phyloP scores from a whole-genome alignment of 2,329 filamentous ascomycete genomes.

The Ophiostoma novo-ulmi region DNA sequence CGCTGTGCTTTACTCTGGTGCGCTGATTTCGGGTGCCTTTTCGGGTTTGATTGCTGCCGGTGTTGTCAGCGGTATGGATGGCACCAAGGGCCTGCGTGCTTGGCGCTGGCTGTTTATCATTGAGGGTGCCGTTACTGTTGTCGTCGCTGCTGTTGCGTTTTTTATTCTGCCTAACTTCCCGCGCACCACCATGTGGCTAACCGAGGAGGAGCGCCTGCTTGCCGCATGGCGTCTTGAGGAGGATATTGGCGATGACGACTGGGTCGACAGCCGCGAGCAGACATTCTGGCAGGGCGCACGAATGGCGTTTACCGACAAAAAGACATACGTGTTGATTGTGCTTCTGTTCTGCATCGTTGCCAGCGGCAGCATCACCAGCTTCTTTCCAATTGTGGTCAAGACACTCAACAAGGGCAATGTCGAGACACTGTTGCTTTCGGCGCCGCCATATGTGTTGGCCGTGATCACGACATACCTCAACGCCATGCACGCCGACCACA shows the following conservation, averaged over 20 bases:
- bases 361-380: slow-evolving; percentile 57
- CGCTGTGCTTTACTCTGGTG: slow-evolving; percentile 53
- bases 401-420: slow-evolving; percentile 60
- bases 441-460: slow-evolving; percentile 60
- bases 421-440: slow-evolving; percentile 57
- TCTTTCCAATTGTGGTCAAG: slow-evolving; percentile 62
- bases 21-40: slow-evolving; percentile 61
- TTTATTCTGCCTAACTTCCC: slow-evolving; percentile 56
- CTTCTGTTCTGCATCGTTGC: slow-evolving; percentile 54
- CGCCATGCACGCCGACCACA: slow-evolving; percentile 65
- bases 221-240: slow-evolving; percentile 44
- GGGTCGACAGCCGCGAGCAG: slow-evolving; percentile 52
- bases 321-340: slow-evolving; percentile 55
- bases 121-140: slow-evolving; percentile 25
- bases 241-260: slow-evolving; percentile 57
- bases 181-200: slow-evolving; percentile 44
- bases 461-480: slow-evolving; percentile 59
- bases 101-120: slow-evolving; percentile 27
- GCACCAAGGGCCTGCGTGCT: slow-evolving; percentile 49
- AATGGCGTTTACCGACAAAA: slow-evolving; percentile 53
- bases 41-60: slow-evolving; percentile 57
- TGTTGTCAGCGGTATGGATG: slow-evolving; percentile 61
- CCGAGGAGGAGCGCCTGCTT: slow-evolving; percentile 41
- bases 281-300: slow-evolving; percentile 51
- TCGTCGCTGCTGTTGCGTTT: slow-evolving; percentile 29